phyloP scores from a whole-genome alignment of 352 stramenopile species.

The Globisporangium splendens region DNA sequence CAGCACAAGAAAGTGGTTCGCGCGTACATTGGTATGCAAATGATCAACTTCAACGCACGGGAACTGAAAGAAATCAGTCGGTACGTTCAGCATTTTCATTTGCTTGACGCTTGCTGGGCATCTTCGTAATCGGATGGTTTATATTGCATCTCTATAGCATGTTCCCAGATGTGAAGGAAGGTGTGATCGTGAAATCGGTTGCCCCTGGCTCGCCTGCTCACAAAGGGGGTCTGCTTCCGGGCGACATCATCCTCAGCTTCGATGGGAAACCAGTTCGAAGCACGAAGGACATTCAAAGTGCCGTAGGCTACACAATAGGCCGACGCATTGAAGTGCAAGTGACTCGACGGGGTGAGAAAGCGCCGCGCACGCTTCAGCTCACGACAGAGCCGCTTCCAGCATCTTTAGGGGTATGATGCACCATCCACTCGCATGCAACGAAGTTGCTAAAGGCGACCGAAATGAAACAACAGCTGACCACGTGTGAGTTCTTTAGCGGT shows the following conservation, averaged over 20 bases:
- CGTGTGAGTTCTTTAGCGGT: too few relatives aligned
- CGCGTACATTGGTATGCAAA: slow-evolving; percentile 91
- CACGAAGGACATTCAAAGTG: slow-evolving; percentile 72
- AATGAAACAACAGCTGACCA: too few relatives aligned
- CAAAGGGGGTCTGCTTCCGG: slow-evolving; percentile 65
- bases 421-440: too few relatives aligned
- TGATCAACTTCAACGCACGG: slow-evolving; percentile 82
- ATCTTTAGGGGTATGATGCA: slow-evolving; percentile 14
- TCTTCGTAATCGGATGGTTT: too few relatives aligned
- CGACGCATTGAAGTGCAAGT: slow-evolving; percentile 66
- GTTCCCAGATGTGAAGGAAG: slow-evolving; percentile 73
- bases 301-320: slow-evolving; percentile 70
- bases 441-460: too few relatives aligned
- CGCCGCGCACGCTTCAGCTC: slow-evolving; percentile 41
- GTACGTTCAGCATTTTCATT: slow-evolving; percentile 13
- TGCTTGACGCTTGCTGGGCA: not conserved
- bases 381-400: slow-evolving; percentile 63
- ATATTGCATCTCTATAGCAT: slow-evolving; percentile 17
- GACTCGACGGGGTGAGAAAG: slow-evolving; percentile 52
- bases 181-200: slow-evolving; percentile 84
- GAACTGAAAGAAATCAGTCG: slow-evolving; percentile 64
- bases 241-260: slow-evolving; percentile 77
- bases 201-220: slow-evolving; percentile 70
- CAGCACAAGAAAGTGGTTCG: slow-evolving; percentile 86
- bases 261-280: slow-evolving; percentile 66